Conservation (phyloP, 192 early-diverging fungal species). For the Gonapodya prolifera region DNA sequence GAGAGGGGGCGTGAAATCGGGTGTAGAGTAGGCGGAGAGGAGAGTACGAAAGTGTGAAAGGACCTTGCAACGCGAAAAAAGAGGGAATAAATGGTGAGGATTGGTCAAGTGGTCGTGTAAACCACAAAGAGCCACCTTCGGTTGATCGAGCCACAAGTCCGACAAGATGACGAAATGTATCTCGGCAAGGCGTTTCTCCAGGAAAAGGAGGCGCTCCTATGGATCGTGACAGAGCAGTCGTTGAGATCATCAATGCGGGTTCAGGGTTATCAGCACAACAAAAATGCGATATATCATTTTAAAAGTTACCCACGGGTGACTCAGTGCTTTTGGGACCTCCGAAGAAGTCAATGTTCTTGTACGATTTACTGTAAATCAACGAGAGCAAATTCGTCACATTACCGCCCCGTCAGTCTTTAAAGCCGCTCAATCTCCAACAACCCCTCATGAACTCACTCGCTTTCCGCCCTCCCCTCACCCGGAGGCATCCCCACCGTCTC, state of each 20-base stretch:
- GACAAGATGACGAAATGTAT: constrained; percentile 68
- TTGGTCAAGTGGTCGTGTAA: no score
- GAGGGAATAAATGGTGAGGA: no score
- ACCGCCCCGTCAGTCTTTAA: constrained; percentile 21
- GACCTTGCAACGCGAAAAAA: constrained; percentile 32
- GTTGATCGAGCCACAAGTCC: constrained; percentile 78
- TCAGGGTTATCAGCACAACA: no score
- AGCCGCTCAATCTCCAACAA: no score
- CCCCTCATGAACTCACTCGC: not conserved
- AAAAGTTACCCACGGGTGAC: no score
- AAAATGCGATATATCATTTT: no score
- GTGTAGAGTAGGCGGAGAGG: constrained; percentile 67
- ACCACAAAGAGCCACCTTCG: constrained; percentile 38
- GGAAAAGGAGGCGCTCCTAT: constrained; percentile 15
- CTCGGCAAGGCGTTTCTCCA: constrained; percentile 29
- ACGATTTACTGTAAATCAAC: constrained; percentile 21
- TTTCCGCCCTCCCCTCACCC: constrained; percentile 33
- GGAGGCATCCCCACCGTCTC: constrained; percentile 65
- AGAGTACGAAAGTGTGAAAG: constrained; percentile 56
- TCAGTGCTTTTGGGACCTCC: no score
- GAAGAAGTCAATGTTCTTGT: constrained; percentile 39
- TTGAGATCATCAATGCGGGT: no score
- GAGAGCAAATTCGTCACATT: constrained; percentile 15
- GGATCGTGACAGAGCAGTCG: no score
- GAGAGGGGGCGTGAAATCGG: no score